Conservation (phyloP, 768 basidiomycete species). For the Boletus vinaceobasis region DNA sequence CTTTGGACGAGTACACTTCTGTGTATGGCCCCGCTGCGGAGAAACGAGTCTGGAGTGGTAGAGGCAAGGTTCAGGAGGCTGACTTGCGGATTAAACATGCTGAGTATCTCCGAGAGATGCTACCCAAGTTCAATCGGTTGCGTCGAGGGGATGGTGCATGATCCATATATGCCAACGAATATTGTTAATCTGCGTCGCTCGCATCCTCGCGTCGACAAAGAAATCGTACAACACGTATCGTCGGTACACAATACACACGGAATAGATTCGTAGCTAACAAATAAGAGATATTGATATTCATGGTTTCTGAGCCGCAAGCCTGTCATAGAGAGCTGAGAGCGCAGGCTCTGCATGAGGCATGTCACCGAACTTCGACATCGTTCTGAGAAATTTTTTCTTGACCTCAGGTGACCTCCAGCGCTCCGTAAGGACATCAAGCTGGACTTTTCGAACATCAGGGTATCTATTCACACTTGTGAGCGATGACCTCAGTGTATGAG, state of each 20-base stretch:
- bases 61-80: slow-evolving; percentile 77
- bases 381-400: slow-evolving; percentile 13
- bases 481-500: neutral
- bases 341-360: slow-evolving; percentile 10
- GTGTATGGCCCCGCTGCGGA: slow-evolving; percentile 77
- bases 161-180: neutral
- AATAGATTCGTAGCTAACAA: neutral
- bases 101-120: slow-evolving; percentile 88
- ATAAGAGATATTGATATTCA: neutral
- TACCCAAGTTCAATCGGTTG: slow-evolving; percentile 83
- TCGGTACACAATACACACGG: neutral
- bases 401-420: slow-evolving; percentile 7
- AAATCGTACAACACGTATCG: neutral
- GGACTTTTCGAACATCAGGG: slow-evolving; percentile 11
- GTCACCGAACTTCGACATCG: neutral
- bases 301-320: neutral
- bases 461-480: slow-evolving; percentile 13
- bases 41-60: slow-evolving; percentile 79
- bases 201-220: neutral
- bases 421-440: slow-evolving; percentile 15
- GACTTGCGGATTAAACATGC: slow-evolving; percentile 84
- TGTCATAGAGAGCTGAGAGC: slow-evolving; percentile 18
- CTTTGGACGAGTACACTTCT: slow-evolving; percentile 77
- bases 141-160: slow-evolving; percentile 55
- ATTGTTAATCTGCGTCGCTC: neutral